These are phyloP conservation scores for Halophytophthora polymorphica DNA, from an alignment of 352 stramenopile species.

Conservation along the genomic window DNA sequence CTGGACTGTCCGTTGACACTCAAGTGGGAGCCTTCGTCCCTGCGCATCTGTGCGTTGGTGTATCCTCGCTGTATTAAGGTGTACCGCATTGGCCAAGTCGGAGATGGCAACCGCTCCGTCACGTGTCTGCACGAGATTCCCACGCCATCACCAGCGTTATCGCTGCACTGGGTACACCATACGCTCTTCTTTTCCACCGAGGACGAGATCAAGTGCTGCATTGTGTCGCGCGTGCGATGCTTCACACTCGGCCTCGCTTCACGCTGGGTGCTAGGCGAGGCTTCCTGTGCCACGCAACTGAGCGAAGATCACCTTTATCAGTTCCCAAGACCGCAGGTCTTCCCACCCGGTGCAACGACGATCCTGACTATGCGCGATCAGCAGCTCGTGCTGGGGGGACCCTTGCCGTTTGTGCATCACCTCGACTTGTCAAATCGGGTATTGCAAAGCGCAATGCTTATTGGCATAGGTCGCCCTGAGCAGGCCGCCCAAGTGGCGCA, in stretches of 20 bases:
- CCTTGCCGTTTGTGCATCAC: conserved; percentile 42
- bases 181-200: conserved; percentile 64
- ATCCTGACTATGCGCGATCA: conserved; percentile 49
- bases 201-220: conserved; percentile 59
- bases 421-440: conserved; percentile 63
- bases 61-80: conserved; percentile 49
- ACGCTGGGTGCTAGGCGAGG: conserved; percentile 27
- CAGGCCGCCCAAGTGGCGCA: conserved; percentile 41
- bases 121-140: conserved; percentile 59
- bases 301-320: conserved; percentile 30
- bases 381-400: conserved; percentile 48
- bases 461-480: conserved; percentile 48
- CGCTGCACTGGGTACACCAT: conserved; percentile 64
- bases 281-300: conserved; percentile 24
- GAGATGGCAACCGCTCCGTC: conserved; percentile 13
- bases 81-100: conserved; percentile 31
- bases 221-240: conserved; percentile 54
- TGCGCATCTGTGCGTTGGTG: conserved; percentile 54
- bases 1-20: conserved; percentile 59
- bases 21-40: conserved; percentile 53
- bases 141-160: conserved; percentile 30
- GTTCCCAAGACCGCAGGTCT: conserved; percentile 47
- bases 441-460: conserved; percentile 62
- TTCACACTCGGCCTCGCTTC: conserved; percentile 68
- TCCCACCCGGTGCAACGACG: conserved; percentile 38